Conservation (phyloP, 2,329 filamentous ascomycete genomes). For the Cladosporium sp. region DNA sequence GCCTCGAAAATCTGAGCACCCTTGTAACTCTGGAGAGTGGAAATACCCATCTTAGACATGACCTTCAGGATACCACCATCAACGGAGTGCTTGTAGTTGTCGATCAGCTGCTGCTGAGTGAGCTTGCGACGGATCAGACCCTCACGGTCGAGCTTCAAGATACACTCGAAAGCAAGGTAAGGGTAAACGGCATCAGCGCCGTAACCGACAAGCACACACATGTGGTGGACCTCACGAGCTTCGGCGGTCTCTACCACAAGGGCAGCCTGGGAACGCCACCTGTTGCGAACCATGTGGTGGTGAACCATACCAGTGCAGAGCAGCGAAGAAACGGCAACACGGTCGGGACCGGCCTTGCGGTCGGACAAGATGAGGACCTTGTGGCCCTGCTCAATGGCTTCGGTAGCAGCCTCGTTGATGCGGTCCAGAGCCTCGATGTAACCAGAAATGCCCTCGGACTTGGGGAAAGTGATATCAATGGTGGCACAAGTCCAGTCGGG, state of each 20-base stretch:
- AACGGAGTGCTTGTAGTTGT: conserved; percentile 95
- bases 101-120: conserved; percentile 76
- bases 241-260: conserved; percentile 90
- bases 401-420: conserved; percentile 82
- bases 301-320: conserved; percentile 92
- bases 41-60: conserved; percentile 99
- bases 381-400: conserved; percentile 79
- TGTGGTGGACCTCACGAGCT: conserved; percentile 95
- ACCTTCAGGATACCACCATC: conserved; percentile 97
- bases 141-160: conserved; percentile 93
- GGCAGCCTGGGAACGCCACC: conserved; percentile 88
- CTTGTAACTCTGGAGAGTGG: conserved; percentile 93
- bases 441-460: conserved; percentile 76
- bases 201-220: conserved; percentile 96
- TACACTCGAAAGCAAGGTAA: conserved; percentile 93
- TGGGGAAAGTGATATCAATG: conserved; percentile 93
- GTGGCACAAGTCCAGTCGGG: conserved; percentile 82
- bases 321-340: conserved; percentile 81
- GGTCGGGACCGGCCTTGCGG: conserved; percentile 77
- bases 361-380: conserved; percentile 89
- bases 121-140: conserved; percentile 90
- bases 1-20: conserved; percentile 98
- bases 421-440: conserved; percentile 85
- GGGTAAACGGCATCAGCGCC: conserved; percentile 93
- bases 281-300: conserved; percentile 92